Base-by-base conservation (phyloP, 768 basidiomycete species). In the Melanogaster broomeanus region DNA sequence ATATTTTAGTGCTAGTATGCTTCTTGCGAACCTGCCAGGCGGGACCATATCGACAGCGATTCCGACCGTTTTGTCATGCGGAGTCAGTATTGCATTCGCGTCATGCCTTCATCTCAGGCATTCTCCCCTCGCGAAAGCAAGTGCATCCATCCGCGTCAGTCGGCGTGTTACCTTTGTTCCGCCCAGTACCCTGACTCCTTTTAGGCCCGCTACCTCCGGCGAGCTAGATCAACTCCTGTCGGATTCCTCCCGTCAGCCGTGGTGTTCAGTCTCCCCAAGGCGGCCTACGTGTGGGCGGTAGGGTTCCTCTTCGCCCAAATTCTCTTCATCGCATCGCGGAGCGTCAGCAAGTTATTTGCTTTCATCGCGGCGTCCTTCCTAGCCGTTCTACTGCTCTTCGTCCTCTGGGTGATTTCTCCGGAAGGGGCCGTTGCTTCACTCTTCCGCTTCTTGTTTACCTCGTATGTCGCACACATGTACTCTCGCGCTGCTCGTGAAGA, bases 241-340 rank as follows among this genome's bases (percentile, higher is more conserved):
- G 77, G 77, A 18, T 82, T 83, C 61, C 76, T 80, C 45, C 67
- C 72, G 28, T 67, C 73, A 9, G 79, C 82, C 11, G 65, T 86
- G 19, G 66, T 71, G 0, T 84, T 77, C 57, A 70, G 81, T 24
- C 70, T 85, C 4, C 86, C 86, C 0, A 74, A 74, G 49, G 74
- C 80, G 0, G 61, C 78, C 18, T 77, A 77, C 54, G 60, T 84
- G 30, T 85, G 81, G 79, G 75, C 77, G 24, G 25, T 74, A 0
- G 53, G 54, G 5, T 40, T 68, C 25, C 61, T 73, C 34, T 58
- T 59, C 0, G 48, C 53, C 4, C 74, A 76, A 37, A 52, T 64
- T 21, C 31, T 72, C 16, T 49, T 59, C 12, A 27, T 61, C 1
- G 50, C 49, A 7, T 54, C 56, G 2, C 58, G 55, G 28, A 52